Conservation (phyloP, 257 asterid genomes). For the Salvia miltiorrhiza region DNA sequence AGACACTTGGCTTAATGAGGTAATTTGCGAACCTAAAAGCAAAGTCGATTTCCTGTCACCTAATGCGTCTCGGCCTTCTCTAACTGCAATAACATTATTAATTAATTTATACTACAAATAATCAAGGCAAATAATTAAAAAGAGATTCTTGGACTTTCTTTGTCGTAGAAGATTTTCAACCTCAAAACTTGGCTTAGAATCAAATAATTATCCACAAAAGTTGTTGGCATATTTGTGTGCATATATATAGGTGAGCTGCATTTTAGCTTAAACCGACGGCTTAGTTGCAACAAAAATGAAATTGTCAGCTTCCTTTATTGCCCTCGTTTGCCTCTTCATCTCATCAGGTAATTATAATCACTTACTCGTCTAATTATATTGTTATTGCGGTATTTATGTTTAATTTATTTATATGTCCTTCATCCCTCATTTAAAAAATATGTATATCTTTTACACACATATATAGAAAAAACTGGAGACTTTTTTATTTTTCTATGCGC, state of each 20-base stretch:
- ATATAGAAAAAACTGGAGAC: too few species aligned
- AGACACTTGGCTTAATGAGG: not conserved
- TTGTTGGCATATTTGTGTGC: conserved; percentile 20
- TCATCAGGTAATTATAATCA: conserved; percentile 36
- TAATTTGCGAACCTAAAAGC: not conserved
- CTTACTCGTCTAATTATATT: not conserved
- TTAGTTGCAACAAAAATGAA: conserved; percentile 30
- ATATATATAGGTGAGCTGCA: not conserved
- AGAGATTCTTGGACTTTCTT: conserved; percentile 31
- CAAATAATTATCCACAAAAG: conserved; percentile 32
- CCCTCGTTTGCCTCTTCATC: conserved; percentile 25
- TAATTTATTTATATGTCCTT: too few species aligned
- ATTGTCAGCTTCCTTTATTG: conserved; percentile 18
- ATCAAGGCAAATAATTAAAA: not conserved
- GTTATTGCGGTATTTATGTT: not conserved
- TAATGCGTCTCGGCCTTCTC: too few species aligned
- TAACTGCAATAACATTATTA: too few species aligned
- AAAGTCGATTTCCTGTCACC: conserved; percentile 19
- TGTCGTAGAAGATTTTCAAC: conserved; percentile 29
- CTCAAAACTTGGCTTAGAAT: conserved; percentile 56
- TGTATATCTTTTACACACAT: too few species aligned
- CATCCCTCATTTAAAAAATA: too few species aligned
- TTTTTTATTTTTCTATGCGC: too few species aligned
- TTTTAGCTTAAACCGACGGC: conserved; percentile 1
- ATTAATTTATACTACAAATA: not conserved